A percentile compares a stretch with the other conserved stretches of the same genome.
Evolutionary conservation across 805 yeast species (phyloP).

Genomic region (Wickerhamomyces bovis): DNA sequence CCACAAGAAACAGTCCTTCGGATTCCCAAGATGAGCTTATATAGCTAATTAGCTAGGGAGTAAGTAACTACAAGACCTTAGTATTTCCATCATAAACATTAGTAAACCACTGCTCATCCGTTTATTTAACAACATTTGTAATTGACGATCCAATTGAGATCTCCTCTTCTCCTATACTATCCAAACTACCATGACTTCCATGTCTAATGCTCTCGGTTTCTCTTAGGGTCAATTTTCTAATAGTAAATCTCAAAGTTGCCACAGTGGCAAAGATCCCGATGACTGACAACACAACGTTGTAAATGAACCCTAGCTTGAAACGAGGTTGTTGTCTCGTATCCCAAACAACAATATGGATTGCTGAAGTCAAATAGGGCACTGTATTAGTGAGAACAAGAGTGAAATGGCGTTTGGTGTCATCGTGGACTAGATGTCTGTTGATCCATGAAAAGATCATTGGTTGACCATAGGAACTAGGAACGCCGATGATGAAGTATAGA

Average conservation of each 20-base stretch:
- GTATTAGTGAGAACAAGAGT: conserved; percentile 34
- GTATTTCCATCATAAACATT: not conserved
- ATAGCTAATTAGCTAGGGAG: too few species aligned
- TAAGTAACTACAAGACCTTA: not conserved
- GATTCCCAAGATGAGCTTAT: not conserved
- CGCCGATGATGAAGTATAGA: conserved; percentile 39
- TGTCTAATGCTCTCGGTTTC: not conserved
- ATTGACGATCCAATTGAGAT: not conserved
- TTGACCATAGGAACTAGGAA: conserved; percentile 47
- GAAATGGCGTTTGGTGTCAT: conserved; percentile 23
- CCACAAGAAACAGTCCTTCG: not conserved
- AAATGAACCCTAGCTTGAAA: conserved; percentile 32
- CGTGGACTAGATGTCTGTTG: conserved; percentile 31
- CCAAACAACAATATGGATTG: conserved; percentile 35
- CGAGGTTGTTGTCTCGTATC: conserved; percentile 29
- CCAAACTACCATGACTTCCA: conserved; percentile 5
- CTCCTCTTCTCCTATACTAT: not conserved
- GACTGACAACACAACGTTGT: conserved; percentile 21
- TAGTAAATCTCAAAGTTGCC: conserved; percentile 1
- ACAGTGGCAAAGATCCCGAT: conserved; percentile 5
- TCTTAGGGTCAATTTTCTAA: not conserved
- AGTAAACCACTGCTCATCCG: too few species aligned
- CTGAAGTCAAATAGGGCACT: conserved; percentile 33
- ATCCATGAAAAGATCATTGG: conserved; percentile 52
- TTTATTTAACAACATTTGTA: not conserved